Evolutionary conservation across 2,329 filamentous ascomycete species (phyloP).

Genomic region (Zarea fungicola): DNA sequence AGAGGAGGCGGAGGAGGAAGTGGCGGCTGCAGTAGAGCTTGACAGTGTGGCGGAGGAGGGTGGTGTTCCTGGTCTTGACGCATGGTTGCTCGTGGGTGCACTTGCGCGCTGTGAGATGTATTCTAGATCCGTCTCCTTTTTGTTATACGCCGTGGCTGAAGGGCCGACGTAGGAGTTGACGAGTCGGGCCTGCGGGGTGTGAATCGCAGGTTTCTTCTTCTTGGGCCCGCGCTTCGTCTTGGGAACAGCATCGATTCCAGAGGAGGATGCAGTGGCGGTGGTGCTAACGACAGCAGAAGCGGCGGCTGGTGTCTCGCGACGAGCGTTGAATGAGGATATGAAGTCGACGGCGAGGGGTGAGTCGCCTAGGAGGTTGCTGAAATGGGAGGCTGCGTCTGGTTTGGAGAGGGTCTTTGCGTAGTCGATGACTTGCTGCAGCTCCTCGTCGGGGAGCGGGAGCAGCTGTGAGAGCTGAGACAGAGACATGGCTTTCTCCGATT

Average conservation of each 20-base stretch:
- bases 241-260: slow-evolving; percentile 38
- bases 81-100: slow-evolving; percentile 32
- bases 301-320: slow-evolving; percentile 37
- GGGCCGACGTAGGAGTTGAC: slow-evolving; percentile 58
- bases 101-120: slow-evolving; percentile 58
- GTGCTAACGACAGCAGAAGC: slow-evolving; percentile 16
- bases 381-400: slow-evolving; percentile 72
- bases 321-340: slow-evolving; percentile 74
- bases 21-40: slow-evolving; percentile 15
- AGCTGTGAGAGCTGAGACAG: slow-evolving; percentile 68
- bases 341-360: slow-evolving; percentile 72
- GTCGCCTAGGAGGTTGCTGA: slow-evolving; percentile 83
- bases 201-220: slow-evolving; percentile 57
- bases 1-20: slow-evolving; percentile 16
- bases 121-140: slow-evolving; percentile 63
- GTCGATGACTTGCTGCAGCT: slow-evolving; percentile 76
- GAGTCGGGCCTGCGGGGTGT: slow-evolving; percentile 58
- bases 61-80: slow-evolving; percentile 33
- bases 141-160: slow-evolving; percentile 66
- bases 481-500: slow-evolving; percentile 42
- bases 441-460: slow-evolving; percentile 78
- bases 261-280: slow-evolving; percentile 20
- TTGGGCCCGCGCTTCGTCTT: slow-evolving; percentile 41
- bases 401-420: slow-evolving; percentile 76
- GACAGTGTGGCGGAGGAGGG: slow-evolving; percentile 15